A percentile compares a stretch with the other conserved stretches of the same genome.
phyloP scores from a whole-genome alignment of 2,329 filamentous ascomycete species.

The Colletotrichum sp. region DNA sequence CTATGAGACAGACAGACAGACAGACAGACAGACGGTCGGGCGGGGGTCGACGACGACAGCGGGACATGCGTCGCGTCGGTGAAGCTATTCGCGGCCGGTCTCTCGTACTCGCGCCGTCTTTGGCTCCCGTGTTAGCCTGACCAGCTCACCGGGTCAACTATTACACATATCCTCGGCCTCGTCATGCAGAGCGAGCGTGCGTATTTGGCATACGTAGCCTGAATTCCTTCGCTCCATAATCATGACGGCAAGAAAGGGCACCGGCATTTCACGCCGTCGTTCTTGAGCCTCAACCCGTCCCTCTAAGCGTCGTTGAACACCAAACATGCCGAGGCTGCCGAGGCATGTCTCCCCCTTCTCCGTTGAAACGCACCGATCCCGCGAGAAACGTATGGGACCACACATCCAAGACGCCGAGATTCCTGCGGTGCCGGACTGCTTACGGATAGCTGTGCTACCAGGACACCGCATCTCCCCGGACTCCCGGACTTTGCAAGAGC shows the following conservation, averaged over 20 bases:
- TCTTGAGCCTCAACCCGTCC: neutral
- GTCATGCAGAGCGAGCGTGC: neutral
- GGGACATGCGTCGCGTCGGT: neutral
- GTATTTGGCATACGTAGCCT: neutral
- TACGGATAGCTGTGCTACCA: neutral
- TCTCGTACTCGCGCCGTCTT: neutral
- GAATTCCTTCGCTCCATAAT: neutral
- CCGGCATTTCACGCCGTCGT: neutral
- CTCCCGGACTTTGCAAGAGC: neutral
- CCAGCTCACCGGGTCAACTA: neutral
- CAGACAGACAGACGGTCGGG: neutral
- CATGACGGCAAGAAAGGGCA: neutral
- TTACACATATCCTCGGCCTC: neutral
- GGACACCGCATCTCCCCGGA: neutral
- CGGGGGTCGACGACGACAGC: neutral
- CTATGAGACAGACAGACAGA: neutral
- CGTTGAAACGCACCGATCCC: neutral
- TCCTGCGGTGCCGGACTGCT: neutral
- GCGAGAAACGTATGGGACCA: neutral
- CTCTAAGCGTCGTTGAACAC: neutral
- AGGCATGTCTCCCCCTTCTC: neutral
- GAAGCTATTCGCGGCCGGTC: neutral
- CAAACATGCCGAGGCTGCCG: neutral
- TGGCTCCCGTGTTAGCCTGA: neutral
- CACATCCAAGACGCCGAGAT: neutral